phyloP scores from a whole-genome alignment of 2,329 filamentous ascomycete species.

The Fusarium haematococcum region DNA sequence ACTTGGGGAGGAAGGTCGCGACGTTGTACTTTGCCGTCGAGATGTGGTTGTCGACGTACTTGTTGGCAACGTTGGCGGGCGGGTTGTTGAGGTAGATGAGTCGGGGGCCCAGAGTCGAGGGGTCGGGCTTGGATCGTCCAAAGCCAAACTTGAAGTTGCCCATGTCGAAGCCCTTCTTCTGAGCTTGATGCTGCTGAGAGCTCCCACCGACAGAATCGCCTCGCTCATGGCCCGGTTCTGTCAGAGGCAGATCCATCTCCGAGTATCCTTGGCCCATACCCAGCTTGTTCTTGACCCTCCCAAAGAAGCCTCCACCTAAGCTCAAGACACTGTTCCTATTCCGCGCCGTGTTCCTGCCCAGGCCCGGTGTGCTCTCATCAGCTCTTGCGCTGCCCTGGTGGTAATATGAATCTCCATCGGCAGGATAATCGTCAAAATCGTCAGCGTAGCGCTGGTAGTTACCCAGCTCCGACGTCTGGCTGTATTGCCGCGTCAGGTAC shows the following conservation, averaged over 20 bases:
- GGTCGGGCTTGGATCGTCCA: conserved; percentile 85
- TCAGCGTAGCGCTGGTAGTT: conserved; percentile 94
- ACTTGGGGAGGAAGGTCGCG: conserved; percentile 94
- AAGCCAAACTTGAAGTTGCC: conserved; percentile 94
- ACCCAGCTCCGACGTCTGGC: conserved; percentile 83
- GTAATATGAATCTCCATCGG: conserved; percentile 85
- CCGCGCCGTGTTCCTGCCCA: conserved; percentile 65
- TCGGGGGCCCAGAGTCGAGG: conserved; percentile 89
- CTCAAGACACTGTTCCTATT: conserved; percentile 91
- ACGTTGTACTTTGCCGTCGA: conserved; percentile 98
- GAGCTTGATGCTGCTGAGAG: conserved; percentile 55
- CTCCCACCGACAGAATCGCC: conserved; percentile 53
- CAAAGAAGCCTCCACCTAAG: conserved; percentile 87
- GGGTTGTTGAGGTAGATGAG: conserved; percentile 97
- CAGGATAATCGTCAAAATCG: conserved; percentile 84
- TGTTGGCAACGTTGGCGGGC: conserved; percentile 87
- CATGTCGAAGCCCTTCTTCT: conserved; percentile 67
- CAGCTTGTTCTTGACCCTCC: conserved; percentile 88
- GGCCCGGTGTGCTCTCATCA: conserved; percentile 62
- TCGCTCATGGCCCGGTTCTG: conserved; percentile 71
- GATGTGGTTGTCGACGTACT: conserved; percentile 96
- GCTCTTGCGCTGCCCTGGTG: conserved; percentile 75
- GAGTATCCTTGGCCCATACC: conserved; percentile 92
- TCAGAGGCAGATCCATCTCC: conserved; percentile 97
- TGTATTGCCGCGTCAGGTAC: conserved; percentile 66